Evolutionary conservation across 768 basidiomycete species (phyloP), one percentile per base, ranked within the genome.

Genomic region (Mrakia blollopis): DNA sequence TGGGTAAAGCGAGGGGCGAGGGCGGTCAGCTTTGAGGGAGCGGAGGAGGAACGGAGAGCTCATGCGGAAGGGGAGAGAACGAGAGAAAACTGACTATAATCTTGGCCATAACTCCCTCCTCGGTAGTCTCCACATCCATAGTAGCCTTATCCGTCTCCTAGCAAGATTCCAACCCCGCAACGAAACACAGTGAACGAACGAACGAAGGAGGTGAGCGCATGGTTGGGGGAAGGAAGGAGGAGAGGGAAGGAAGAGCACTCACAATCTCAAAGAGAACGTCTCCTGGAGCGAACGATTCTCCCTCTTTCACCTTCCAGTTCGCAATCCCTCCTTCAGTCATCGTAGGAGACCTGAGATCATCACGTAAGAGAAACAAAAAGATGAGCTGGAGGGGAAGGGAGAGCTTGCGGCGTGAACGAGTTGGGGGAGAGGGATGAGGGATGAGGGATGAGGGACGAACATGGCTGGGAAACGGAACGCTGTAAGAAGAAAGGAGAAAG

Each of bases 251-350:
- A n/a, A 47, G 47, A 28, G 35, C 28, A 81, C 82, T 75, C 80
- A 94, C 94, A 80, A 96, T 92, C 86, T 96, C 93, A 68, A 96
- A 86, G 72, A 96, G 84, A 52, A 95, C 91, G 78, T 96, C 94
- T 3, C 94, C 94, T 41, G 91, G 86, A 3, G 85, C 79, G 81
- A 94, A 97, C 0, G 88, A 81, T 77, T 93, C 92, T 25, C 94
- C 93, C 80, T 91, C 91, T 79, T 87, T 87, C 85, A 91, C 91
- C 86, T 96, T 97, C 94, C 96, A 98, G 5, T 87, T 87, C 0
- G 93, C 86, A 79, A 98, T 92, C 3, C 91, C 93, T 62, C 95
- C 94, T 84, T 97, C 94, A 0, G 92, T 94, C 92, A 98, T 94
- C 18, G 93, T 96, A 21, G 94, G 94, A 3, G 92, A 94, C 94